Conservation (phyloP, 208 protist species). For the Trypanosoma scelopori region DNA sequence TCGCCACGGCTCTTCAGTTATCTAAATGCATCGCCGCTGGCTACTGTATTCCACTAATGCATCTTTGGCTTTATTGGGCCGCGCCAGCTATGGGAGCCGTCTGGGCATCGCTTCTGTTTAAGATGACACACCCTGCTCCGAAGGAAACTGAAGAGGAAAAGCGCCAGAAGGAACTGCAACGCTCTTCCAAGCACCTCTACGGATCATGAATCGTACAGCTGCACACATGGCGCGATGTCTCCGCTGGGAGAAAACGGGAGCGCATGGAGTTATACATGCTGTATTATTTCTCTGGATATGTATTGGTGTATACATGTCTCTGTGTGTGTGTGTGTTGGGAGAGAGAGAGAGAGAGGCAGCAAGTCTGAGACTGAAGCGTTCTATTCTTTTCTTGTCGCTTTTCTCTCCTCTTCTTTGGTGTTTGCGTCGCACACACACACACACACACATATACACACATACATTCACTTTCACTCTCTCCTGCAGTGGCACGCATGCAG, state of each 20-base stretch:
- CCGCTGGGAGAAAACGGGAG: not conserved
- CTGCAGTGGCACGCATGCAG: too few relatives aligned
- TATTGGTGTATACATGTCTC: not conserved
- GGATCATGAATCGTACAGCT: not conserved
- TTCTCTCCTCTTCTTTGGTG: not conserved
- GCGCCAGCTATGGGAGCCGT: slow-evolving; percentile 66
- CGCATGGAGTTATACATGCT: too few relatives aligned
- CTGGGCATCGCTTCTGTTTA: slow-evolving; percentile 64
- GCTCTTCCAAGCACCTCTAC: slow-evolving; percentile 51
- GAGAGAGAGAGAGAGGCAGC: slow-evolving; percentile 6
- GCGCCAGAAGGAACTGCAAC: slow-evolving; percentile 44
- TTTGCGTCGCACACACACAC: too few relatives aligned
- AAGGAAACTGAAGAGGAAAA: slow-evolving; percentile 49
- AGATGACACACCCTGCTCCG: slow-evolving; percentile 68
- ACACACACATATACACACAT: not conserved
- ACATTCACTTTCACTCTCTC: too few relatives aligned
- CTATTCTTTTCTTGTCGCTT: slow-evolving; percentile 12
- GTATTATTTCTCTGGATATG: not conserved
- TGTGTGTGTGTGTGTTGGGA: too few relatives aligned
- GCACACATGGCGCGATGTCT: not conserved
- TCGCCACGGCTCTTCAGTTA: slow-evolving; percentile 70
- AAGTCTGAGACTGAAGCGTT: not conserved
- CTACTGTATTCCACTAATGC: slow-evolving; percentile 70
- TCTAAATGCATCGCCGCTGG: slow-evolving; percentile 72
- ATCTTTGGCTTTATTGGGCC: slow-evolving; percentile 84